Percentiles rank a stretch among this genome's conserved stretches.
Evolutionary conservation across 495 filamentous ascomycete genomes (phyloP).

Genomic region (Rhypophila decipiens): DNA sequence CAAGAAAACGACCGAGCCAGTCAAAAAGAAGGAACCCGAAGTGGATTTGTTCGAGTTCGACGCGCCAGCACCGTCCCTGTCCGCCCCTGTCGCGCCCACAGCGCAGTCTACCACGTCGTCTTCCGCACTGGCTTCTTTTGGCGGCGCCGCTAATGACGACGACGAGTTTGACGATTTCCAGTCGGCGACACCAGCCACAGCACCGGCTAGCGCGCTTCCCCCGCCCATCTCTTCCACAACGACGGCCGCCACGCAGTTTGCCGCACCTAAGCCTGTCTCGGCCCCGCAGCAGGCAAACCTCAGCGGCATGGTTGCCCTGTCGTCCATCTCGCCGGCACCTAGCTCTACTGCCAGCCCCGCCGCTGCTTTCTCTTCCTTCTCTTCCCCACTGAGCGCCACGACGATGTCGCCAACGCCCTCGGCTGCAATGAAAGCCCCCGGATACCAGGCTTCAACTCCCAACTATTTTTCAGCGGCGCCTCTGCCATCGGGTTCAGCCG

Average conservation of each 20-base stretch:
- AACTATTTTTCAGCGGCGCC: slow-evolving; percentile 92
- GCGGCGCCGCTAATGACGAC: slow-evolving; percentile 52
- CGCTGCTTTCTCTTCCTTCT: slow-evolving; percentile 49
- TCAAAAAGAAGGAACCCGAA: slow-evolving; percentile 78
- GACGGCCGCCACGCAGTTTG: slow-evolving; percentile 65
- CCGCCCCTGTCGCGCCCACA: slow-evolving; percentile 36
- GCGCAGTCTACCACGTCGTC: too few relatives aligned
- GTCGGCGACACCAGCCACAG: slow-evolving; percentile 64
- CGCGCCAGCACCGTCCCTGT: slow-evolving; percentile 62
- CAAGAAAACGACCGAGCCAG: slow-evolving; percentile 51
- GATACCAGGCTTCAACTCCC: slow-evolving; percentile 70
- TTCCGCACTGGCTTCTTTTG: slow-evolving; percentile 51
- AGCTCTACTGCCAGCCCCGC: slow-evolving; percentile 48
- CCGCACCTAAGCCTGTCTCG: slow-evolving; percentile 75
- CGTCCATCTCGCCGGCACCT: slow-evolving; percentile 69
- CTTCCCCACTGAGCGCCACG: slow-evolving; percentile 37
- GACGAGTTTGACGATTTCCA: slow-evolving; percentile 99
- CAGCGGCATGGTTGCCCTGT: slow-evolving; percentile 70
- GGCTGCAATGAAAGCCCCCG: slow-evolving; percentile 52
- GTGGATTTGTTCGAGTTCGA: slow-evolving; percentile 85
- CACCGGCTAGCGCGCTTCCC: slow-evolving; percentile 32
- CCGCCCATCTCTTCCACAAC: slow-evolving; percentile 58
- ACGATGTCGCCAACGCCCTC: slow-evolving; percentile 36
- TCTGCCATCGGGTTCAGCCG: slow-evolving; percentile 27
- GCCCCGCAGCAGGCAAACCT: slow-evolving; percentile 73